These are phyloP conservation scores for Aspergillus steynii DNA, from an alignment of 495 filamentous ascomycete genomes.

Conservation along the genomic window DNA sequence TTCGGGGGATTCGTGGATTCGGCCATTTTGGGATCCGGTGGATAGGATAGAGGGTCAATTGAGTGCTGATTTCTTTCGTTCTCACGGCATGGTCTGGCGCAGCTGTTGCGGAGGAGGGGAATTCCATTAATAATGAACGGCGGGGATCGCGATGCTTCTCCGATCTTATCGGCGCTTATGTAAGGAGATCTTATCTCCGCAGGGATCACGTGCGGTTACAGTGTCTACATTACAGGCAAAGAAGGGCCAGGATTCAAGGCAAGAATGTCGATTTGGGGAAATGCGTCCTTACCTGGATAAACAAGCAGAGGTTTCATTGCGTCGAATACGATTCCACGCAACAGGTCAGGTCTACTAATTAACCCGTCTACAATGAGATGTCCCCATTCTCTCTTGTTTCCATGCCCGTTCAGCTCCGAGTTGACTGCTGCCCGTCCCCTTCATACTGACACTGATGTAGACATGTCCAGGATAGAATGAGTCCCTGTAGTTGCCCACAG, in stretches of 20 bases:
- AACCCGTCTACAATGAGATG: background rate
- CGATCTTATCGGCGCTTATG: background rate
- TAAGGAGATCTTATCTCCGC: background rate
- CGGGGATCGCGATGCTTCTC: background rate
- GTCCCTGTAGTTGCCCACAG: background rate
- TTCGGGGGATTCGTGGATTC: conserved; percentile 3
- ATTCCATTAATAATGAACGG: background rate
- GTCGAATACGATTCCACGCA: background rate
- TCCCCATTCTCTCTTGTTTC: conserved; percentile 5
- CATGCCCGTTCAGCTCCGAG: background rate
- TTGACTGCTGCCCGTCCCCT: conserved; percentile 12
- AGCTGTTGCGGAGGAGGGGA: background rate
- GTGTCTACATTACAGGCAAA: no score
- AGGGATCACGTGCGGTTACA: no score
- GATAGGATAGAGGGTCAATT: no score
- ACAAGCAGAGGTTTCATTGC: no score
- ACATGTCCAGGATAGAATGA: conserved; percentile 10
- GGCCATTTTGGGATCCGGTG: background rate
- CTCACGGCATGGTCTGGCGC: background rate
- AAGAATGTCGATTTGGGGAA: no score
- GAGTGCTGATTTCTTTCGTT: no score
- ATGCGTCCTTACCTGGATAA: no score
- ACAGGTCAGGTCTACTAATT: background rate
- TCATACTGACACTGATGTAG: conserved; percentile 25
- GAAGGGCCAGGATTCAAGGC: no score